A percentile compares a stretch with the other conserved stretches of the same genome.
Evolutionary conservation across 1,139 yeast species (phyloP).

Genomic region (Taiozyma sp.): DNA sequence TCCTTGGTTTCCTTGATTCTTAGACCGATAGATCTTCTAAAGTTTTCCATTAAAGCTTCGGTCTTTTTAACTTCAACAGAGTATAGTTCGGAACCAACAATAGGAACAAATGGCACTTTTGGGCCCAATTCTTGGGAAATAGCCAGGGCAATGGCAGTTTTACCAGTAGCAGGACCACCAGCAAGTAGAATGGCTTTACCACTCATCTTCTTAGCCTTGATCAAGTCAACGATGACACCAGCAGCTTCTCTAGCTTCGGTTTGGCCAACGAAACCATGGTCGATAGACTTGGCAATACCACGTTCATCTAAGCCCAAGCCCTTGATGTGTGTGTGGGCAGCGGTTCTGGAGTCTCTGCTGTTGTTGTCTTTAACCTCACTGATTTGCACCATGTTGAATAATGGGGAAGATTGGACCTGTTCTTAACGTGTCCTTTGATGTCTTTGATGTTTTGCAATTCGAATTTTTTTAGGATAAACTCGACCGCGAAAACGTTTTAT

Average conservation of each 20-base stretch:
- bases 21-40: constrained; percentile 92
- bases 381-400: constrained; percentile 69
- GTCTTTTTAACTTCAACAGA: constrained; percentile 99
- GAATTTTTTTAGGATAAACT: background rate
- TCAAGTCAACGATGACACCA: constrained; percentile 90
- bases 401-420: background rate
- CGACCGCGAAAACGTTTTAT: background rate
- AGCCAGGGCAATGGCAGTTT: constrained; percentile 94
- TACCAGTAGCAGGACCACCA: constrained; percentile 98
- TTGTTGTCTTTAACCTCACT: constrained; percentile 66
- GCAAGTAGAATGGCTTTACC: constrained; percentile 96
- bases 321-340: constrained; percentile 96
- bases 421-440: background rate
- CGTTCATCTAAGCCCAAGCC: constrained; percentile 92
- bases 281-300: constrained; percentile 79
- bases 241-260: constrained; percentile 95
- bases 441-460: background rate
- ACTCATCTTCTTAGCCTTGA: constrained; percentile 89
- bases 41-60: constrained; percentile 95
- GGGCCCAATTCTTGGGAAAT: constrained; percentile 97
- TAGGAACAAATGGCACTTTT: constrained; percentile 96
- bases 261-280: constrained; percentile 97
- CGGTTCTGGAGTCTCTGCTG: constrained; percentile 58
- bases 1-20: constrained; percentile 97
- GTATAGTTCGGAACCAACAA: constrained; percentile 91